A percentile compares a stretch with the other conserved stretches of the same genome.
Conservation (phyloP, 441 rosid species). For the Erodium moschatum region DNA sequence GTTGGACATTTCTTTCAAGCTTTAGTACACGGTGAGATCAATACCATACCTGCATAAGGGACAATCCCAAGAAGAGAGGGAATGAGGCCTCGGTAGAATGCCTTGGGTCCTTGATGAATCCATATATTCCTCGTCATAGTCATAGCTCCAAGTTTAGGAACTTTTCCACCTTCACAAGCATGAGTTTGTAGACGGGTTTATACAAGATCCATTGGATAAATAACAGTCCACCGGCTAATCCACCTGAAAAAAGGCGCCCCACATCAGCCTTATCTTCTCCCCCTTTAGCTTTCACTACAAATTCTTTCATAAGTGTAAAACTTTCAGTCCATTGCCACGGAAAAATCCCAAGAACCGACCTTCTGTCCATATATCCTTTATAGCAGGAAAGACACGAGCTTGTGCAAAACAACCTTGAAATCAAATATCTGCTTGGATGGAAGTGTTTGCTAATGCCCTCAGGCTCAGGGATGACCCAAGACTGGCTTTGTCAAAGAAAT, state of each 20-base stretch:
- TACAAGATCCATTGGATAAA: conserved; percentile 58
- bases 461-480: conserved; percentile 39
- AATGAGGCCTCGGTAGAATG: conserved; percentile 53
- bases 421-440: conserved; percentile 56
- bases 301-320: conserved; percentile 45
- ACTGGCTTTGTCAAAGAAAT: conserved; percentile 46
- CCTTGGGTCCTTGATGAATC: conserved; percentile 54
- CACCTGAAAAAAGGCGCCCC: conserved; percentile 47
- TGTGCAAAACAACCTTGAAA: conserved; percentile 72
- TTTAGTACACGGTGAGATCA: conserved; percentile 61
- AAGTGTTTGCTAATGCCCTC: conserved; percentile 84
- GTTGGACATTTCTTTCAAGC: conserved; percentile 47
- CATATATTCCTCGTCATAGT: conserved; percentile 42
- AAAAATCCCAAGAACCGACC: conserved; percentile 69
- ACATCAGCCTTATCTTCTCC: conserved; percentile 31
- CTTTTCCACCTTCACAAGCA: conserved; percentile 33
- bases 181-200: conserved; percentile 56
- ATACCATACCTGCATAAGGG: conserved; percentile 49
- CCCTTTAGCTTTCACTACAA: conserved; percentile 27
- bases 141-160: conserved; percentile 37
- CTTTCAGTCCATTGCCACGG: conserved; percentile 87
- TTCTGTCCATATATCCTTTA: conserved; percentile 61
- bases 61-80: conserved; percentile 63
- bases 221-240: conserved; percentile 52
- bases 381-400: conserved; percentile 44